Percentiles rank a stretch among this genome's conserved stretches.
These are phyloP conservation scores for Hyphopichia burtonii DNA, from an alignment of 1,139 yeast species.

Conservation along the genomic window DNA sequence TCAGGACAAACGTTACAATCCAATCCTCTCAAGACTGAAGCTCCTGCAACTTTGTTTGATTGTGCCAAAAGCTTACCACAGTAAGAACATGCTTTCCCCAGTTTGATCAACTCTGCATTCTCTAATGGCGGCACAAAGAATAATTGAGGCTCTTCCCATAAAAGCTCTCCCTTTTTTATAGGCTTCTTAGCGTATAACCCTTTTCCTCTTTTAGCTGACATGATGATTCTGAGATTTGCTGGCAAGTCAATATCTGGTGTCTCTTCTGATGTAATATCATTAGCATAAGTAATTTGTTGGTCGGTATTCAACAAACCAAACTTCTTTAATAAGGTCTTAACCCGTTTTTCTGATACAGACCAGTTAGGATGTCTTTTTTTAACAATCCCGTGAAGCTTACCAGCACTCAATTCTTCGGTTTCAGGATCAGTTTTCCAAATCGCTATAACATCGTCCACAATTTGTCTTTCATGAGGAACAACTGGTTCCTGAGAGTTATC, in stretches of 20 bases:
- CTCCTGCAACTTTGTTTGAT: constrained; percentile 18
- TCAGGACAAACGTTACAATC: constrained; percentile 69
- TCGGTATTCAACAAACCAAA: constrained; percentile 44
- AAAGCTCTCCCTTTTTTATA: constrained; percentile 48
- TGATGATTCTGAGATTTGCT: constrained; percentile 37
- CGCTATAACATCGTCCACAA: constrained; percentile 59
- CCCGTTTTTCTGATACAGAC: constrained; percentile 60
- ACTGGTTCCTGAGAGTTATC: constrained; percentile 26
- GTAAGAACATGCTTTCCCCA: constrained; percentile 74
- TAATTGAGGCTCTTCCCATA: constrained; percentile 65
- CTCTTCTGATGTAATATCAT: constrained; percentile 51
- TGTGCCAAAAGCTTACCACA: constrained; percentile 66
- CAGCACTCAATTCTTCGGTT: constrained; percentile 56
- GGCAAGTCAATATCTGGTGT: constrained; percentile 56
- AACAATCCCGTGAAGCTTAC: constrained; percentile 53
- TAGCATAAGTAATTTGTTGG: constrained; percentile 46
- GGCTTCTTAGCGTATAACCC: constrained; percentile 45
- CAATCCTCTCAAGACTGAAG: constrained; percentile 49
- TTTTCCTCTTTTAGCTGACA: constrained; percentile 49
- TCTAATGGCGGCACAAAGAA: constrained; percentile 74
- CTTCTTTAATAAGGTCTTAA: constrained; percentile 52
- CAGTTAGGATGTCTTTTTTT: constrained; percentile 56
- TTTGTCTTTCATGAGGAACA: constrained; percentile 63
- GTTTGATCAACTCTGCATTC: constrained; percentile 56
- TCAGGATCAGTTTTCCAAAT: constrained; percentile 70